These are phyloP conservation scores for Dendrobium huoshanense DNA, from an alignment of 106 monocot species.

Conservation along the genomic window DNA sequence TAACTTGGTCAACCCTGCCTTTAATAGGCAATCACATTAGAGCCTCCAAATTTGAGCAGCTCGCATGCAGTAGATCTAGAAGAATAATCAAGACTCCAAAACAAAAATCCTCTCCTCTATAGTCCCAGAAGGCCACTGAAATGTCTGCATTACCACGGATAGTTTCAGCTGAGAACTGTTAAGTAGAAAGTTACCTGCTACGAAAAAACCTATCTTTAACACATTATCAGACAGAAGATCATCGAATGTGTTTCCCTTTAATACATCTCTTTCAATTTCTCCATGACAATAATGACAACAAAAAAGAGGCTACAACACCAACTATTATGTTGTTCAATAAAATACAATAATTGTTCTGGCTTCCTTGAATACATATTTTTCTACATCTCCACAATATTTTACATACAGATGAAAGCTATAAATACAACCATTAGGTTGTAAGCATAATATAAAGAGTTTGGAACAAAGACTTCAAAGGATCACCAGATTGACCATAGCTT, in stretches of 20 bases:
- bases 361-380: slow-evolving; percentile 1
- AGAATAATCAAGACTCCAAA: neutral
- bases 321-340: neutral
- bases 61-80: neutral
- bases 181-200: neutral
- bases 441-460: neutral
- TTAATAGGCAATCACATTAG: neutral
- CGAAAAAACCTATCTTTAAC: neutral
- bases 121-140: neutral
- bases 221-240: neutral
- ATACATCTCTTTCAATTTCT: slow-evolving; percentile 3
- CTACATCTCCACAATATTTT: neutral
- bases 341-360: neutral
- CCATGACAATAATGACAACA: neutral
- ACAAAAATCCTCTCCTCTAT: neutral
- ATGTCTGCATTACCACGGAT: neutral
- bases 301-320: slow-evolving; percentile 1
- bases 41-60: neutral
- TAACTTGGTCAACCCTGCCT: neutral
- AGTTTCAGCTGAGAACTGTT: neutral
- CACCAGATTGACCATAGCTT: neutral
- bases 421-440: slow-evolving; percentile 2
- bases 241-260: neutral
- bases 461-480: neutral
- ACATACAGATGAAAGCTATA: neutral